A percentile compares a stretch with the other conserved stretches of the same genome.
Evolutionary conservation across 163 green algal species (phyloP).

Genomic region (Coccomyxa subellipsoidea): DNA sequence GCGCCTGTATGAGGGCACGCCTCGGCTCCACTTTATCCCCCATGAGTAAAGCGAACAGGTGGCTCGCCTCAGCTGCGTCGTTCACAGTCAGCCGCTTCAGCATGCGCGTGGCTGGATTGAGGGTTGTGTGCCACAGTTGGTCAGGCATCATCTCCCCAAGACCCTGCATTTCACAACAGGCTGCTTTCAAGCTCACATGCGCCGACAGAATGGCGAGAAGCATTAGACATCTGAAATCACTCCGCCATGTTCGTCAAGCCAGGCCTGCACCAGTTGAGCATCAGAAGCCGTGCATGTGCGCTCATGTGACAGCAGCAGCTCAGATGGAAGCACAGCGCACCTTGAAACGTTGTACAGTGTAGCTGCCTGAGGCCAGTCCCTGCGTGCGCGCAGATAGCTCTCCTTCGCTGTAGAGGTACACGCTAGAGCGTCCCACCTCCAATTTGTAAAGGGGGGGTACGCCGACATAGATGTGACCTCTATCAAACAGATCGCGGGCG

Average conservation of each 20-base stretch:
- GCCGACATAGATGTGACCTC: constrained; percentile 85
- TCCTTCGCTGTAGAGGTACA: constrained; percentile 72
- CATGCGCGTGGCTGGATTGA: constrained; percentile 80
- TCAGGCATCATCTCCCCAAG: constrained; percentile 99
- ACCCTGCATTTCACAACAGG: constrained; percentile 62
- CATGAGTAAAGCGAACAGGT: constrained; percentile 84
- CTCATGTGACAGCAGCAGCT: background rate
- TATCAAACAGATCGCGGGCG: constrained; percentile 82
- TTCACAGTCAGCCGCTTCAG: constrained; percentile 79
- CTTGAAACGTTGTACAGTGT: constrained; percentile 65
- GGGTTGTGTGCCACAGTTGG: constrained; percentile 96
- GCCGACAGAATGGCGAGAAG: too few species aligned
- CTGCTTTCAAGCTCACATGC: too few species aligned
- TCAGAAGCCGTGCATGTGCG: background rate
- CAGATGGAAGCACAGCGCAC: constrained; percentile 11
- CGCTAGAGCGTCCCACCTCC: constrained; percentile 36
- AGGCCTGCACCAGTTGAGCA: background rate
- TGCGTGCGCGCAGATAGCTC: constrained; percentile 48
- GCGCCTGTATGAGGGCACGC: constrained; percentile 70
- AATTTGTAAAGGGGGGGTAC: constrained; percentile 95
- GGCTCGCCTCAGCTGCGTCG: constrained; percentile 70
- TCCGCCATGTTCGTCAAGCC: background rate
- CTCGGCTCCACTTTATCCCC: constrained; percentile 72
- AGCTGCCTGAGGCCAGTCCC: constrained; percentile 27
- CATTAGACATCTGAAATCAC: too few species aligned